Base-by-base conservation (phyloP, 768 basidiomycete genomes). In the Dictyophora rubrovolvata region DNA sequence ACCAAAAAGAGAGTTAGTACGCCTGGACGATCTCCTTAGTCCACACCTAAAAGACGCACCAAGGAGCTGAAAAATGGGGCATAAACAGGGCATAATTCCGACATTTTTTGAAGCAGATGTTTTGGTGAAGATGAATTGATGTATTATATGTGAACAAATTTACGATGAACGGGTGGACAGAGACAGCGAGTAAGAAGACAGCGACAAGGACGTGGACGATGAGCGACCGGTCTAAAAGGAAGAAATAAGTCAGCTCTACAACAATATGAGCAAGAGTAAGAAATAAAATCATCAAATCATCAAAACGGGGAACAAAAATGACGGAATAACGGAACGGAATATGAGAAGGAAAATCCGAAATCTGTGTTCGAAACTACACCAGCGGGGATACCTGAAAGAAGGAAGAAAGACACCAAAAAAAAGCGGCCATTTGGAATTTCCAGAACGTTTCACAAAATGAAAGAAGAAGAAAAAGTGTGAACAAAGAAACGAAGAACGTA, bases 41-140 rank as follows among this genome's bases (percentile, higher is more conserved):
- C 20, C 46, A 23, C 28, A 35, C 52, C 52, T 33, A 28, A 35
- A 5, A 18, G 12, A 73, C 87, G 69, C 64, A 90, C 93, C 90
- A 96, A 93, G 60, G 89, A 91, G 67, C 92, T 92, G 68, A 99
- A 99, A 79, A 97, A 98, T 65, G 95, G 95, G 59, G 95, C 89
- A 74, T 98, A 98, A 55, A 95, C 93, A 18, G 89, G 89, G 73
- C 89, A 93, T 63, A 87, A 77, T 67, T 92, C 89, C 69, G 87
- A 83, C 84, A 86, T 86, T 46, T 22, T 60, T 47, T 60, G 54
- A 23, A 16, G 50, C 9, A 23, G 11, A 12, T 11, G 12, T 52
- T 52, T 20, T 52, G 50, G 28, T 28, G 48, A 18, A 22, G 48
- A 48, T 48, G 48, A 8, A 8, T 48, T 48, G 18, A 18, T 48